These are phyloP conservation scores for Citrus cavaleriei DNA, from an alignment of 345 rosid genomes.

Conservation along the genomic window DNA sequence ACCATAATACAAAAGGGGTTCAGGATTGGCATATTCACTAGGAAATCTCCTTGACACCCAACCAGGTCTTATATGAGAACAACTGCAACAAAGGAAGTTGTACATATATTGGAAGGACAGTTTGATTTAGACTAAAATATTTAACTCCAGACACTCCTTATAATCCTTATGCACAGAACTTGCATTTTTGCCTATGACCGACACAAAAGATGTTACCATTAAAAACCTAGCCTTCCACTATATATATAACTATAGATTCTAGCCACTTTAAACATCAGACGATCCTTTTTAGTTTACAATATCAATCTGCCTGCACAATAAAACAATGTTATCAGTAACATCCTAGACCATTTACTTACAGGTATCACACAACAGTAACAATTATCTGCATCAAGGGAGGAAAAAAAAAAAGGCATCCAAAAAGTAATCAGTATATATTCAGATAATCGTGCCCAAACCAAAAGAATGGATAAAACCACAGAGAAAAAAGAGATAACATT, in stretches of 20 bases:
- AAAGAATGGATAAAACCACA: neutral
- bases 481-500: neutral
- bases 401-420: constrained; percentile 3
- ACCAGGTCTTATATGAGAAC: neutral
- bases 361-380: neutral
- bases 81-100: neutral
- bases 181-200: neutral
- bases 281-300: neutral
- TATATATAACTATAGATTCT: neutral
- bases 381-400: neutral
- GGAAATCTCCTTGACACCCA: neutral
- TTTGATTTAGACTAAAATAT: neutral
- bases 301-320: neutral
- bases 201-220: neutral
- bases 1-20: neutral
- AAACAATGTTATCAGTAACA: neutral
- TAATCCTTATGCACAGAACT: neutral
- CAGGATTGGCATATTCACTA: neutral
- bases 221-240: neutral
- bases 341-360: neutral
- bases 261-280: constrained; percentile 1
- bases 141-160: neutral
- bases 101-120: neutral
- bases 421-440: neutral
- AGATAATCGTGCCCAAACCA: neutral